Percentiles rank a stretch among this genome's conserved stretches.
Evolutionary conservation across 2,329 filamentous ascomycete genomes (phyloP).

Genomic region (Triangularia setosa): DNA sequence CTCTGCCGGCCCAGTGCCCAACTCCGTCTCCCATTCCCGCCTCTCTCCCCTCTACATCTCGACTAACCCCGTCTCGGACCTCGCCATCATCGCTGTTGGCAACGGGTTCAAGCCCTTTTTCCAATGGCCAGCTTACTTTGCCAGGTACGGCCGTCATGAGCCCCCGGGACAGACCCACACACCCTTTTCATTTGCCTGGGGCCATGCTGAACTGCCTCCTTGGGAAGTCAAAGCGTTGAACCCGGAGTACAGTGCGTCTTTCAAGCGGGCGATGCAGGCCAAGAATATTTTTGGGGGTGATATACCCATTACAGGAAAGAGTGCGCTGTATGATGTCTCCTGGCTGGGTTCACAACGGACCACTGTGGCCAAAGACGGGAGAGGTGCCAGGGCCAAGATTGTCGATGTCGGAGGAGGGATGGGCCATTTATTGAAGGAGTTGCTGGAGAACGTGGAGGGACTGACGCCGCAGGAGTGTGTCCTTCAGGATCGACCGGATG

Average conservation of each 20-base stretch:
- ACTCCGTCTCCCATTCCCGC: constrained; percentile 21
- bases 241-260: constrained; percentile 21
- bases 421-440: constrained; percentile 21
- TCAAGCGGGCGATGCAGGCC: constrained; percentile 23
- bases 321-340: constrained; percentile 25
- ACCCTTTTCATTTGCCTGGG: constrained; percentile 26
- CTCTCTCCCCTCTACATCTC: constrained; percentile 23
- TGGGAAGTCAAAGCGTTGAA: constrained; percentile 28
- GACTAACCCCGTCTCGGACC: constrained; percentile 13
- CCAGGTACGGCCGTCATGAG: constrained; percentile 21
- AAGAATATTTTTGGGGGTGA: constrained; percentile 22
- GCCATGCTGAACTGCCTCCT: constrained; percentile 22
- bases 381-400: constrained; percentile 1
- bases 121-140: constrained; percentile 28
- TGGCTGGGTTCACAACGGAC: constrained; percentile 21
- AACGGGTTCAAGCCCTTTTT: constrained; percentile 28
- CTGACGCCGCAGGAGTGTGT: constrained; percentile 12
- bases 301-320: constrained; percentile 12
- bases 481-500: constrained; percentile 20
- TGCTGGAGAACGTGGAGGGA: constrained; percentile 13
- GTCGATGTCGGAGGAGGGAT: constrained; percentile 25
- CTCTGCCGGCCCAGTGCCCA: constrained; percentile 7
- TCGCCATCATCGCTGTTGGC: constrained; percentile 24
- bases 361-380: neutral
- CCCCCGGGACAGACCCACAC: constrained; percentile 20